Evolutionary conservation across 2,329 filamentous ascomycete genomes (phyloP).

Genomic region (Colletotrichum aenigma): DNA sequence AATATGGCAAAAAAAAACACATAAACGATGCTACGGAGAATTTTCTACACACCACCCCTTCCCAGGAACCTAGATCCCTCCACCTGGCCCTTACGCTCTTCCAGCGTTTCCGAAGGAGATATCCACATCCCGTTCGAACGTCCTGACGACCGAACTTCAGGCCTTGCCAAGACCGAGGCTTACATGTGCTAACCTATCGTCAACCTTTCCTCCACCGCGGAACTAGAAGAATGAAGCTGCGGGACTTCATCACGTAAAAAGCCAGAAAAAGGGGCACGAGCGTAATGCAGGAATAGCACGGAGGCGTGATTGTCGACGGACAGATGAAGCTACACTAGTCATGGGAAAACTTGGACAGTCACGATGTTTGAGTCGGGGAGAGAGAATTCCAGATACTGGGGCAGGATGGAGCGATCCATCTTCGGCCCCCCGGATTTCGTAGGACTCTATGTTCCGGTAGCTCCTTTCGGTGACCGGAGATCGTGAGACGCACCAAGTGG

Average conservation of each 20-base stretch:
- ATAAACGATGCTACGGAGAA: not conserved
- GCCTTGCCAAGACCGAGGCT: conserved; percentile 7
- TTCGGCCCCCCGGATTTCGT: not conserved
- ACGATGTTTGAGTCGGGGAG: not conserved
- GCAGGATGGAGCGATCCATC: not conserved
- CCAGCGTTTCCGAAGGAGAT: not conserved
- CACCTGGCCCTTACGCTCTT: not conserved
- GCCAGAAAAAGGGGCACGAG: not conserved
- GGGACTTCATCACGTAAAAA: not conserved
- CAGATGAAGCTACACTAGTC: not conserved
- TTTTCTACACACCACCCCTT: not conserved
- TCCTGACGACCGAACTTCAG: conserved; percentile 5
- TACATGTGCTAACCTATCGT: not conserved
- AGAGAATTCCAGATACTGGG: not conserved
- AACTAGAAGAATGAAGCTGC: not conserved
- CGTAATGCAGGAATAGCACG: not conserved
- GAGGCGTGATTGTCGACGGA: not conserved
- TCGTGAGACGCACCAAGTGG: conserved; percentile 16
- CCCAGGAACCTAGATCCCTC: not conserved
- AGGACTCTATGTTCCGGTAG: not conserved
- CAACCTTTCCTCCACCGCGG: not conserved
- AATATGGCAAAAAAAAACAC: not conserved
- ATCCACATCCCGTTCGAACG: not conserved
- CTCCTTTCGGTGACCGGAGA: not conserved
- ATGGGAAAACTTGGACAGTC: not conserved